Percentiles rank a stretch among this genome's conserved stretches.
These are phyloP conservation scores for Trichoderma cornu-damae DNA, from an alignment of 2,329 filamentous ascomycete species.

Conservation along the genomic window DNA sequence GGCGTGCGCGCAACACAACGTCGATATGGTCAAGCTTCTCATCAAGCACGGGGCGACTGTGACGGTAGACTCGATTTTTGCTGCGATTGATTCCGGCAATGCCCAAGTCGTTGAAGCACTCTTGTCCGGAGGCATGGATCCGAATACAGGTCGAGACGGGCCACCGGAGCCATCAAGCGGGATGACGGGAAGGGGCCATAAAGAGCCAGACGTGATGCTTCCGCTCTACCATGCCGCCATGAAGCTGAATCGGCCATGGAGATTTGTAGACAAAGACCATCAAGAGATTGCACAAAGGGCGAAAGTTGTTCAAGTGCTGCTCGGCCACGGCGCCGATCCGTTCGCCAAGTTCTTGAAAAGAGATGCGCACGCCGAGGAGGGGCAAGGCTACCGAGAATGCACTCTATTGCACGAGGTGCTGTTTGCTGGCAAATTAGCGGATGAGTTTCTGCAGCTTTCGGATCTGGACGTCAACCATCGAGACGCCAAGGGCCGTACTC, in stretches of 20 bases:
- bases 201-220: slow-evolving; percentile 9
- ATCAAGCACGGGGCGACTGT: slow-evolving; percentile 20
- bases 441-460: slow-evolving; percentile 22
- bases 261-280: neutral
- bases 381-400: slow-evolving; percentile 14
- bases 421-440: neutral
- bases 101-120: slow-evolving; percentile 14
- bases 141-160: slow-evolving; percentile 17
- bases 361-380: neutral
- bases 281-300: neutral
- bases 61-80: slow-evolving; percentile 19
- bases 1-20: neutral
- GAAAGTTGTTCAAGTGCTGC: slow-evolving; percentile 20
- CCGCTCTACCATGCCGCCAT: slow-evolving; percentile 19
- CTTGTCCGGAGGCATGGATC: slow-evolving; percentile 17
- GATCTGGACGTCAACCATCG: slow-evolving; percentile 25
- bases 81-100: slow-evolving; percentile 20
- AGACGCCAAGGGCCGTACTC: slow-evolving; percentile 25
- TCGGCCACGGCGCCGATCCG: slow-evolving; percentile 27
- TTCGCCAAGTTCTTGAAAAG: slow-evolving; percentile 20
- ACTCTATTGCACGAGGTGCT: slow-evolving; percentile 26
- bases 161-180: too few relatives aligned
- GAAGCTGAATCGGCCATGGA: neutral
- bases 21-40: slow-evolving; percentile 19
- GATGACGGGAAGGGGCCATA: neutral